Evolutionary conservation across 768 basidiomycete genomes (phyloP), one percentile per base, ranked within the genome.

Genomic region (Lactarius quietus): DNA sequence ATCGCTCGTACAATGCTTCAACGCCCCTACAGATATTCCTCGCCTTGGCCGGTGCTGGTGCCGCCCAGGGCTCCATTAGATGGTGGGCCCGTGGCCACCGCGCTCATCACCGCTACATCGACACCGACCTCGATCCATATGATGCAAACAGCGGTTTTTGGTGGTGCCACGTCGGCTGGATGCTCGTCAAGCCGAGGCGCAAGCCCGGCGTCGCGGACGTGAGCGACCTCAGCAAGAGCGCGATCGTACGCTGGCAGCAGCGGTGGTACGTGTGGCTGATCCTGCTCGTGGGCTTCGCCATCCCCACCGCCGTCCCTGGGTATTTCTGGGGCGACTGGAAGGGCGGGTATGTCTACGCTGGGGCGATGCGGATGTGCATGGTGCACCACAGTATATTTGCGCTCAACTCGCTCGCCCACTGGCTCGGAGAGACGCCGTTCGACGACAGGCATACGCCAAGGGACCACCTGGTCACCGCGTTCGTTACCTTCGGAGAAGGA

Each of bases 31-130:
- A 98, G 74, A 95, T 92, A 73, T 77, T 84, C 69, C 85, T 97
- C 54, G 91, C 93, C n/a, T 71, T 90, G 31, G 83, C 87, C 14
- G 97, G 95, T 59, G 88, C 92, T 3, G 95, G 95, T 57, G 95
- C 96, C 7, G 92, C 95, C 54, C 85, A 99, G 74, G 95, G 95
- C 12, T 96, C 95, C 26, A 95, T 98, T 79, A 90, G 92, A 76
- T 98, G 95, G 96, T 98, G 96, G 96, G 89, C 89, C 31, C 85
- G 95, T 55, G 95, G 94, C 54, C 95, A 98, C 81, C 90, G 96
- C 65, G 95, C 95, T 6, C 93, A 95, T 76, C 94, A 95, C 74
- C 86, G 93, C 54, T 95, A 97, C 80, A 96, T 95, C 72, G 95
- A 96, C 78, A 96, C 94, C 74, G 92, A 94, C 67, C 88, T 97